Percentiles rank a stretch among this genome's conserved stretches.
Evolutionary conservation across 441 rosid species (phyloP).

Genomic region (Populus hybrid): DNA sequence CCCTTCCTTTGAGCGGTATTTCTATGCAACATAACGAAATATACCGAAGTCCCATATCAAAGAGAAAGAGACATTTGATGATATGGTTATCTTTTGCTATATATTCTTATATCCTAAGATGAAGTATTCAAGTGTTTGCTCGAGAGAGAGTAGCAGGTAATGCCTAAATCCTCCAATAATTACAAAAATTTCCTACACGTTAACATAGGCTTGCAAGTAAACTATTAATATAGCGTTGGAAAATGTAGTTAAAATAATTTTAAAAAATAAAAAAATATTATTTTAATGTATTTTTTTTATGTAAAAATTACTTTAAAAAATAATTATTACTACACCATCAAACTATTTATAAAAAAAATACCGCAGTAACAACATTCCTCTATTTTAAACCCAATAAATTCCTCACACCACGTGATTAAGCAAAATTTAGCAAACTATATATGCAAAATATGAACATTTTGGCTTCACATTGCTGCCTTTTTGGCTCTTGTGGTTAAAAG

Average conservation of each 20-base stretch:
- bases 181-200: not conserved
- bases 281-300: too few relatives aligned
- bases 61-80: conserved; percentile 7
- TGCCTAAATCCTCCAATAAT: conserved; percentile 13
- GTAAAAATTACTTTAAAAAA: too few relatives aligned
- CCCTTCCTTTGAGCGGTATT: conserved; percentile 2
- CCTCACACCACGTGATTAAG: too few relatives aligned
- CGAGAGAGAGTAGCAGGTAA: conserved; percentile 12
- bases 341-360: not conserved
- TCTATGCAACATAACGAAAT: not conserved
- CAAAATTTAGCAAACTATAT: too few relatives aligned
- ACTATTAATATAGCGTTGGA: too few relatives aligned
- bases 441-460: too few relatives aligned
- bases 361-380: not conserved
- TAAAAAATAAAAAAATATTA: too few relatives aligned
- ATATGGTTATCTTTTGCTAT: not conserved
- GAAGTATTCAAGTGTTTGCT: not conserved
- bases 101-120: not conserved
- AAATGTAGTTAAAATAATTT: too few relatives aligned
- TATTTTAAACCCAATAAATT: too few relatives aligned
- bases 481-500: not conserved
- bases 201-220: conserved; percentile 7
- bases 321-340: accelerated
- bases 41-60: not conserved
- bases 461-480: not conserved